These are phyloP conservation scores for Sarocladium oryzae DNA, from an alignment of 2,329 filamentous ascomycete species.

Conservation along the genomic window DNA sequence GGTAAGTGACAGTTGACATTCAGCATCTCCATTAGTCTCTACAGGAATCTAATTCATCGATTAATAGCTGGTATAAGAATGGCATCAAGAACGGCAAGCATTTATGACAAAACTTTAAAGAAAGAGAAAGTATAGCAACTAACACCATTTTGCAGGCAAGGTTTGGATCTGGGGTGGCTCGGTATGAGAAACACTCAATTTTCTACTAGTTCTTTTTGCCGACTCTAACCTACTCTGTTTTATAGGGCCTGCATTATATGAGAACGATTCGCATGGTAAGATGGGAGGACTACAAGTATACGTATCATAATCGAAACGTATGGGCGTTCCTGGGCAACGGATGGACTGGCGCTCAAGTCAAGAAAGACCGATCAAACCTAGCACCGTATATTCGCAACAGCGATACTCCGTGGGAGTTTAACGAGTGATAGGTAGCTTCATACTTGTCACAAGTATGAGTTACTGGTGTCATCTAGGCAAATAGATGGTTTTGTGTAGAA, in stretches of 20 bases:
- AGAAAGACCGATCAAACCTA: not conserved
- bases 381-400: not conserved
- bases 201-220: not conserved
- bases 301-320: constrained; percentile 14
- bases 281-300: constrained; percentile 39
- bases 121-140: too few relatives aligned
- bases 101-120: too few relatives aligned
- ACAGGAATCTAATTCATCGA: too few relatives aligned
- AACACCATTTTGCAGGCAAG: not conserved
- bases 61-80: constrained; percentile 7
- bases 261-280: constrained; percentile 38
- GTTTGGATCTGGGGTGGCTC: not conserved
- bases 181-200: too few relatives aligned
- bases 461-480: too few relatives aligned
- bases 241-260: constrained; percentile 40
- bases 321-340: not conserved
- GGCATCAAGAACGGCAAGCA: too few relatives aligned
- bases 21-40: too few relatives aligned
- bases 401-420: too few relatives aligned
- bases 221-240: not conserved
- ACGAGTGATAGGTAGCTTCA: too few relatives aligned
- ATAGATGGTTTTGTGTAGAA: too few relatives aligned
- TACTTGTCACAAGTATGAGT: too few relatives aligned
- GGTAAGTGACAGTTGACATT: too few relatives aligned
- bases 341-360: not conserved